Conservation (phyloP, 2,329 filamentous ascomycete species). For the Colletotrichum ledebouriae region DNA sequence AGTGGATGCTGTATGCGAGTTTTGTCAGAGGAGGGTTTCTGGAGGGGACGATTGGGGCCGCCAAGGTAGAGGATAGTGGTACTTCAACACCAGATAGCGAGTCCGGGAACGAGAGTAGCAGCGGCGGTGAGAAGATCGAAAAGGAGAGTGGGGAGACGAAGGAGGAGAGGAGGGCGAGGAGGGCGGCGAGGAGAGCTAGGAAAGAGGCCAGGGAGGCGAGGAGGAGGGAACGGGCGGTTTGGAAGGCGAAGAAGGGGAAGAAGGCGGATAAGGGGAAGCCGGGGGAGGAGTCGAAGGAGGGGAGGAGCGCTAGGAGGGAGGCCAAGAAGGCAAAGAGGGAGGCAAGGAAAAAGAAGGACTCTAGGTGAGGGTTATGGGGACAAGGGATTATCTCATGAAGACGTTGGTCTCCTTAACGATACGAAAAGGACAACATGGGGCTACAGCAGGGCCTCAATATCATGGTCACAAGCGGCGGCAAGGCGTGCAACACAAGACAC, state of each 20-base stretch:
- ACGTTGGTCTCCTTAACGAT: too few species aligned
- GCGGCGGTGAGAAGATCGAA: constrained; percentile 71
- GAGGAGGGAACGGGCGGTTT: constrained; percentile 50
- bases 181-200: constrained; percentile 52
- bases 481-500: too few species aligned
- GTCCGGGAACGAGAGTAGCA: constrained; percentile 33
- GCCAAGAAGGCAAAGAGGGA: constrained; percentile 48
- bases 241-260: constrained; percentile 42
- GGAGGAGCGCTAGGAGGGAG: constrained; percentile 54
- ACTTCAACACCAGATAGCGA: constrained; percentile 42
- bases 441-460: too few species aligned
- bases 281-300: constrained; percentile 58
- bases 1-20: constrained; percentile 80
- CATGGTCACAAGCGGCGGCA: too few species aligned
- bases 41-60: constrained; percentile 72
- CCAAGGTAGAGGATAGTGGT: constrained; percentile 43
- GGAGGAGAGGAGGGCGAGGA: constrained; percentile 51
- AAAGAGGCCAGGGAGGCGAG: constrained; percentile 47
- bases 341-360: constrained; percentile 32
- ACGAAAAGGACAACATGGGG: too few species aligned
- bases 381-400: neutral
- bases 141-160: constrained; percentile 45
- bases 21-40: constrained; percentile 88
- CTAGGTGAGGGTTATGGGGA: constrained; percentile 17
- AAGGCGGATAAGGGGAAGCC: constrained; percentile 47